phyloP scores from a whole-genome alignment of 148 eudicot species.

The Nyssa sinensis region DNA sequence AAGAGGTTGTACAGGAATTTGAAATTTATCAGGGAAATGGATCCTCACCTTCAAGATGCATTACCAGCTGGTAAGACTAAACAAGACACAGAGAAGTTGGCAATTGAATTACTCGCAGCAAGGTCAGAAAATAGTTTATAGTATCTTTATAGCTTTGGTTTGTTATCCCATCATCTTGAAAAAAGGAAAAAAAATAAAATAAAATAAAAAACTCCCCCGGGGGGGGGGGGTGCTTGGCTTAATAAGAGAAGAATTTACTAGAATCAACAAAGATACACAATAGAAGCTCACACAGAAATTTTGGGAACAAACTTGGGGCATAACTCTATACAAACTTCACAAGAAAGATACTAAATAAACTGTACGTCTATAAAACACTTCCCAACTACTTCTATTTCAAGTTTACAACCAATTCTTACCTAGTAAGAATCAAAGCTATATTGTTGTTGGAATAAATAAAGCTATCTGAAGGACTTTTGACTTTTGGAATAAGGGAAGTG shows the following conservation, averaged over 20 bases:
- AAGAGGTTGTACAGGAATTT: slow-evolving; percentile 38
- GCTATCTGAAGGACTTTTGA: no score
- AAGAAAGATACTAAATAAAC: neutral
- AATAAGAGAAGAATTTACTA: neutral
- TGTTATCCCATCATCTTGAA: neutral
- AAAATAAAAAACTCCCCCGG: no score
- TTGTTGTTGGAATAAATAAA: no score
- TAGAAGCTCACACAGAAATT: neutral
- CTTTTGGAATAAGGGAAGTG: no score
- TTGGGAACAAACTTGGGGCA: neutral
- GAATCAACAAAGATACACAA: neutral
- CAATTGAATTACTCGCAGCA: slow-evolving; percentile 47
- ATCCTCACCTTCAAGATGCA: slow-evolving; percentile 10
- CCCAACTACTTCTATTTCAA: no score
- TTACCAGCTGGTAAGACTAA: slow-evolving; percentile 24
- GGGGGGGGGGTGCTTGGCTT: neutral
- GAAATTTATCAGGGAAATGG: slow-evolving; percentile 9
- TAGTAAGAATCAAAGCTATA: no score
- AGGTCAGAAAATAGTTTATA: slow-evolving; percentile 35
- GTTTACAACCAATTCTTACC: no score
- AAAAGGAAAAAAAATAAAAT: no score
- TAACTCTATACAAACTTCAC: neutral
- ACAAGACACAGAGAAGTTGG: slow-evolving; percentile 46
- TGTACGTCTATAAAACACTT: neutral
- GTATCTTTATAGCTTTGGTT: neutral